Conservation (phyloP, 345 rosid species). For the Litchi chinensis region DNA sequence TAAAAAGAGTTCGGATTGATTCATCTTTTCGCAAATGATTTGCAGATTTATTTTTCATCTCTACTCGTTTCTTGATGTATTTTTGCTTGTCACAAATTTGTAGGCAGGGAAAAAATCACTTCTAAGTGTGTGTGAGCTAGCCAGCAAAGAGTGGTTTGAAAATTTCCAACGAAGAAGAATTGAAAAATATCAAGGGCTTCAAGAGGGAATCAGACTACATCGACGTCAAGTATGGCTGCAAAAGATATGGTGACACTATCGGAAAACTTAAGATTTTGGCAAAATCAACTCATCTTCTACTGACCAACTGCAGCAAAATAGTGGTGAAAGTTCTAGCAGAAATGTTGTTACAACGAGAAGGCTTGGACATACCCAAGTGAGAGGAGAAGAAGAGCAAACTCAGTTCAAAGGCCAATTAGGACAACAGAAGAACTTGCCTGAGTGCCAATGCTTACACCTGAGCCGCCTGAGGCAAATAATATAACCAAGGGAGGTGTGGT, state of each 20-base stretch:
- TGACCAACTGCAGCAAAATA: conserved; percentile 2
- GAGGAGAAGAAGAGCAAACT: no score
- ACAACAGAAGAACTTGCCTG: no score
- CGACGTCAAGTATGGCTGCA: conserved; percentile 21
- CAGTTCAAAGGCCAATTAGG: no score
- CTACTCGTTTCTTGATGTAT: not conserved
- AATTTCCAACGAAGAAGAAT: conserved; percentile 26
- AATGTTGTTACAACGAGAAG: no score
- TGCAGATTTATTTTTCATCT: not conserved
- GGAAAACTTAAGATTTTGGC: not conserved
- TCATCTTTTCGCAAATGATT: not conserved
- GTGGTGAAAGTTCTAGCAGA: no score
- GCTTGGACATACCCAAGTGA: no score
- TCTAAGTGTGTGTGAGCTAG: no score
- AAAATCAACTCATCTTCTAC: conserved; percentile 18
- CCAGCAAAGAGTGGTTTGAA: not conserved
- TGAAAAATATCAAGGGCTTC: conserved; percentile 24
- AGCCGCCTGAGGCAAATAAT: no score
- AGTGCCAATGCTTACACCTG: no score
- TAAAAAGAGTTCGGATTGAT: no score
- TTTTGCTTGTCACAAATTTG: not conserved
- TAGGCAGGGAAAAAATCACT: not conserved
- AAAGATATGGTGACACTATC: no score
- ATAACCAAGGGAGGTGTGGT: no score
- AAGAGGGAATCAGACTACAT: conserved; percentile 24